phyloP scores from a whole-genome alignment of 495 filamentous ascomycete species.

The Penicillium egyptiacum region DNA sequence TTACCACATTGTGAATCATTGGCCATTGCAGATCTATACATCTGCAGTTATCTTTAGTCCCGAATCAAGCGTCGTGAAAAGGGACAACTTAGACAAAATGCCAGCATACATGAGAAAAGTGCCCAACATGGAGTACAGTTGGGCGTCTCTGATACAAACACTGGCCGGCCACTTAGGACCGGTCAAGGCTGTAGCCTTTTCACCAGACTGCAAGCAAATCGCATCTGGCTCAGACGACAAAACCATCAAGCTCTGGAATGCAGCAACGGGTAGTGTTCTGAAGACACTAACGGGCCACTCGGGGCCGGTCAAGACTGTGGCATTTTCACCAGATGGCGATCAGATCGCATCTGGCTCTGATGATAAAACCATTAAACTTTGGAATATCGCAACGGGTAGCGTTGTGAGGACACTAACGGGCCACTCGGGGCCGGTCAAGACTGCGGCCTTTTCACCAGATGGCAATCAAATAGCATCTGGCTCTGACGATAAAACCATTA shows the following conservation, averaged over 20 bases:
- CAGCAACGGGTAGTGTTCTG: background rate
- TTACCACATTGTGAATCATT: constrained; percentile 17
- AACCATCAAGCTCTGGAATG: constrained; percentile 26
- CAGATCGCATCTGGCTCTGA: no score
- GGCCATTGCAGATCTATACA: constrained; percentile 24
- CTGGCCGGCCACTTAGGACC: constrained; percentile 10
- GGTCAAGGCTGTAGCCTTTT: no score
- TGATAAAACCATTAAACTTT: constrained; percentile 30
- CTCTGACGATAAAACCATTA: constrained; percentile 26
- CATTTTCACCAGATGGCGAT: constrained; percentile 21
- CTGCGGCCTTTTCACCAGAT: constrained; percentile 27
- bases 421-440: constrained; percentile 14
- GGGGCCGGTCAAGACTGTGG: constrained; percentile 16
- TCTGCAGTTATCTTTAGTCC: constrained; percentile 21
- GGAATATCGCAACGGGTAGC: constrained; percentile 7
- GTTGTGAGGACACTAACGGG: constrained; percentile 20
- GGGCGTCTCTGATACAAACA: constrained; percentile 4
- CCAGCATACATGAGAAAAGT: constrained; percentile 1
- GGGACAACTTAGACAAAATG: constrained; percentile 14
- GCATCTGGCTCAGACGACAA: constrained; percentile 12
- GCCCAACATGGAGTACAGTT: background rate
- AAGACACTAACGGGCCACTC: constrained; percentile 24
- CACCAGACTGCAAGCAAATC: no score
- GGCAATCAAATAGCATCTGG: background rate
- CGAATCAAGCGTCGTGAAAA: constrained; percentile 16